Percentiles rank a stretch among this genome's conserved stretches.
These are phyloP conservation scores for Colletotrichum tamarilloi DNA, from an alignment of 2,329 filamentous ascomycete species.

Conservation along the genomic window DNA sequence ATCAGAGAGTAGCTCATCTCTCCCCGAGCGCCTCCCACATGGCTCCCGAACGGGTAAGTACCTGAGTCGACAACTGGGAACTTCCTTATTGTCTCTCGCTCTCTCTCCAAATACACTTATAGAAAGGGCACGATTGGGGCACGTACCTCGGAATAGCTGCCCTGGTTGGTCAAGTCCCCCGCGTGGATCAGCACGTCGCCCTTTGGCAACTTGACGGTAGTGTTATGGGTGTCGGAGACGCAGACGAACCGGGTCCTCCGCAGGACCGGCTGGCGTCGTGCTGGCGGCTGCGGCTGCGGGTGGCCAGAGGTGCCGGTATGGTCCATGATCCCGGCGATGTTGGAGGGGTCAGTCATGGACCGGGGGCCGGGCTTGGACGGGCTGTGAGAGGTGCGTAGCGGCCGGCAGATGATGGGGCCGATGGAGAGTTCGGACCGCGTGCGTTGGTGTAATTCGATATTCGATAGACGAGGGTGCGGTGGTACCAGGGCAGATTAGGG, in stretches of 20 bases:
- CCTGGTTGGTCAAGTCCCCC: slow-evolving; percentile 81
- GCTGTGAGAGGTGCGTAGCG: neutral
- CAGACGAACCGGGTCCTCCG: slow-evolving; percentile 75
- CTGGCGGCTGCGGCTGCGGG: neutral
- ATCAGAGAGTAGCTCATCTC: neutral
- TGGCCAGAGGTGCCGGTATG: slow-evolving; percentile 1
- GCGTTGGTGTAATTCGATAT: neutral
- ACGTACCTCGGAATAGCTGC: slow-evolving; percentile 65
- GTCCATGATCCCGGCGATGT: slow-evolving; percentile 16
- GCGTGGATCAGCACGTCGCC: slow-evolving; percentile 83
- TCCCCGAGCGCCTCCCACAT: slow-evolving; percentile 17
- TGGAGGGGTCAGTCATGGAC: neutral
- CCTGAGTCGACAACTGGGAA: slow-evolving; percentile 7
- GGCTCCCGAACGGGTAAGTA: neutral
- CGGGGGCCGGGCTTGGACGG: neutral
- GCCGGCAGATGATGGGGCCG: slow-evolving; percentile 7
- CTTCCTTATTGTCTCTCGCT: neutral
- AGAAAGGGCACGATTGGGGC: neutral
- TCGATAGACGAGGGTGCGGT: neutral
- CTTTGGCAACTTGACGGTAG: slow-evolving; percentile 70
- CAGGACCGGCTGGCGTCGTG: slow-evolving; percentile 34
- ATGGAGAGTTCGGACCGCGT: neutral
- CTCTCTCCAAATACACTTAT: neutral
- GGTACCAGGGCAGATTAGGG: too few relatives aligned
- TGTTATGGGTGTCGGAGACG: slow-evolving; percentile 82